phyloP scores from a whole-genome alignment of 306 rosid species.

The Lathyrus sativus region DNA sequence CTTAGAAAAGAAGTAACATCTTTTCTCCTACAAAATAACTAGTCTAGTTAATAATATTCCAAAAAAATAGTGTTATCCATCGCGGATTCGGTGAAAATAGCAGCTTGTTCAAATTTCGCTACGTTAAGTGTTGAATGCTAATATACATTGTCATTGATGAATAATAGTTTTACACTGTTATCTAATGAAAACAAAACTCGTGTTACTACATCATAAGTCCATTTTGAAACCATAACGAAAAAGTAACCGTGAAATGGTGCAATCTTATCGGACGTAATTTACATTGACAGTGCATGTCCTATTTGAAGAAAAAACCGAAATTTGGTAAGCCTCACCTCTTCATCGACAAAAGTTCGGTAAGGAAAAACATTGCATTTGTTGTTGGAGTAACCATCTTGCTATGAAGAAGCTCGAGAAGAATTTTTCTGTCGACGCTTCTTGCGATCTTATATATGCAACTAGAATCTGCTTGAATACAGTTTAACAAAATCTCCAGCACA shows the following conservation, averaged over 20 bases:
- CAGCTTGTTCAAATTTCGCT: not conserved
- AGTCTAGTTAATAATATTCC: conserved; percentile 18
- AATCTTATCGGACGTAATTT: no score
- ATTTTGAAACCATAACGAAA: no score
- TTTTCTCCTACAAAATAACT: conserved; percentile 55
- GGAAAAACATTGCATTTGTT: conserved; percentile 54
- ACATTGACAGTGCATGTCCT: no score
- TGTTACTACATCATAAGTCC: no score
- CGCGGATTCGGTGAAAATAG: not conserved
- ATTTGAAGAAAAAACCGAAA: not conserved
- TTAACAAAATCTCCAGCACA: conserved; percentile 46
- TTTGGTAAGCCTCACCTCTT: conserved; percentile 45
- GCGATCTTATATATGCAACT: conserved; percentile 59
- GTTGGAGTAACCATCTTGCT: conserved; percentile 52
- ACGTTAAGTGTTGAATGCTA: not conserved
- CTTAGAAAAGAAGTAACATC: conserved; percentile 57
- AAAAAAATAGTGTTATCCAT: not conserved
- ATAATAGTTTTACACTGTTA: no score
- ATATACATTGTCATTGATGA: no score
- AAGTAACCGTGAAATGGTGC: no score
- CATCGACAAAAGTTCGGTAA: conserved; percentile 59
- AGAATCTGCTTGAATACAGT: conserved; percentile 59
- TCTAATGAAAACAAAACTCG: no score
- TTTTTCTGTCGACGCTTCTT: conserved; percentile 48
- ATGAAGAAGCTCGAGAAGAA: conserved; percentile 63